Evolutionary conservation across 306 rosid genomes (phyloP).

Genomic region (Phaseolus lunatus): DNA sequence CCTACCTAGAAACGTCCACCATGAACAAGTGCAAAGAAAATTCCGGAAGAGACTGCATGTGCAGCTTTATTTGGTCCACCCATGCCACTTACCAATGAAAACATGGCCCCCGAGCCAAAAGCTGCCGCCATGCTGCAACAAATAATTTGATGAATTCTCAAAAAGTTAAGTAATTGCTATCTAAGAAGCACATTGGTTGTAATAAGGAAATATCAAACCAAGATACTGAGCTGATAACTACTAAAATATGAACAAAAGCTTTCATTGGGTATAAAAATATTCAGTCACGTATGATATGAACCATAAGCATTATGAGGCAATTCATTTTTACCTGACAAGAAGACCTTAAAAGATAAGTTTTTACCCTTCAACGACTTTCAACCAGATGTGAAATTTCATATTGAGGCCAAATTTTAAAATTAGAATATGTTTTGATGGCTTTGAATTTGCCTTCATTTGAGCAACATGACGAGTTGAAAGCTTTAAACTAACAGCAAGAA

Average conservation of each 20-base stretch:
- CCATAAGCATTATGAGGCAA: not conserved
- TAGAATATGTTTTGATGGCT: constrained; percentile 2
- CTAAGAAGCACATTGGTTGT: constrained; percentile 33
- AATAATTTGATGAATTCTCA: constrained; percentile 1
- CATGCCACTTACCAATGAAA: constrained; percentile 92
- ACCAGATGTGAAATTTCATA: too few relatives aligned
- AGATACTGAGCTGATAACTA: constrained; percentile 8
- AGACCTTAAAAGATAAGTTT: constrained; percentile 21
- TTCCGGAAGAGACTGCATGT: constrained; percentile 88
- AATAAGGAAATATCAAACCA: constrained; percentile 24
- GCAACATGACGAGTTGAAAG: constrained; percentile 11
- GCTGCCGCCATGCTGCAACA: constrained; percentile 91
- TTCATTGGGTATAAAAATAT: not conserved
- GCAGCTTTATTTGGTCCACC: constrained; percentile 88
- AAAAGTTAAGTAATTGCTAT: not conserved
- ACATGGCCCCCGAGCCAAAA: constrained; percentile 94
- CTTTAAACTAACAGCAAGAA: too few relatives aligned
- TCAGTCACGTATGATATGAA: not conserved
- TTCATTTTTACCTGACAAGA: constrained; percentile 2
- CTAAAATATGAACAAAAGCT: constrained; percentile 26
- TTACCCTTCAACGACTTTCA: constrained; percentile 21
- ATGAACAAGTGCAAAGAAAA: constrained; percentile 92
- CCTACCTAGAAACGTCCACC: constrained; percentile 95
- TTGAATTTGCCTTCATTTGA: constrained; percentile 7
- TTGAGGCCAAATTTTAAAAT: not conserved